Percentiles rank a stretch among this genome's conserved stretches.
Evolutionary conservation across 306 rosid species (phyloP).

Genomic region (Ormosia semicastrata): DNA sequence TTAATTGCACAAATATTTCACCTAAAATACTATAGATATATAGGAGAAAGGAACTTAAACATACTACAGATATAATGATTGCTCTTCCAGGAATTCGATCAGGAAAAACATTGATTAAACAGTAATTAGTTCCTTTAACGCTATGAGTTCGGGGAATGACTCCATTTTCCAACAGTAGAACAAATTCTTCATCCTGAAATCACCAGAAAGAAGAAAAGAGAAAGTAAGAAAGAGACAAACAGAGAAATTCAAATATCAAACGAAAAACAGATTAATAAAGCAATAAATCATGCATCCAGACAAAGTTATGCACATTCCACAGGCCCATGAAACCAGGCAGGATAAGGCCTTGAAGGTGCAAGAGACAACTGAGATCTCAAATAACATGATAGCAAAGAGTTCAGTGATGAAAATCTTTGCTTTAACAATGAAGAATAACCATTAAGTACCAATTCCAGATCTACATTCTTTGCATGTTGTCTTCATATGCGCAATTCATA

Average conservation of each 20-base stretch:
- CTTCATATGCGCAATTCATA: neutral
- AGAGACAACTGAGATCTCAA: neutral
- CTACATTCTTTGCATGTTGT: neutral
- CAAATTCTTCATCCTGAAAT: conserved; percentile 86
- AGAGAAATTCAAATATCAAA: neutral
- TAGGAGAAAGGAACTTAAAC: conserved; percentile 10
- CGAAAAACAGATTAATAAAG: neutral
- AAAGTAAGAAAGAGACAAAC: neutral
- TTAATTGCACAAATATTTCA: neutral
- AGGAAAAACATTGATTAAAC: conserved; percentile 78
- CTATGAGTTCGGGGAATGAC: conserved; percentile 79
- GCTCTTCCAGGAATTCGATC: conserved; percentile 92
- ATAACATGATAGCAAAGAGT: neutral
- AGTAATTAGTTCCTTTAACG: conserved; percentile 77
- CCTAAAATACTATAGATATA: neutral
- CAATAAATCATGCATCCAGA: neutral
- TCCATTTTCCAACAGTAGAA: conserved; percentile 65
- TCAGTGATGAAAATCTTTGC: neutral
- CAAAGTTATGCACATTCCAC: conserved; percentile 17
- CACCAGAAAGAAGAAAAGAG: conserved; percentile 6
- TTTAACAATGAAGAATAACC: neutral
- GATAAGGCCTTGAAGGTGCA: neutral
- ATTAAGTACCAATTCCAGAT: neutral
- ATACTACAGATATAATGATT: conserved; percentile 82
- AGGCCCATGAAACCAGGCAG: neutral